phyloP scores from a whole-genome alignment of 2,329 filamentous ascomycete species.

The Stagonosporopsis cucurbitacearum region DNA sequence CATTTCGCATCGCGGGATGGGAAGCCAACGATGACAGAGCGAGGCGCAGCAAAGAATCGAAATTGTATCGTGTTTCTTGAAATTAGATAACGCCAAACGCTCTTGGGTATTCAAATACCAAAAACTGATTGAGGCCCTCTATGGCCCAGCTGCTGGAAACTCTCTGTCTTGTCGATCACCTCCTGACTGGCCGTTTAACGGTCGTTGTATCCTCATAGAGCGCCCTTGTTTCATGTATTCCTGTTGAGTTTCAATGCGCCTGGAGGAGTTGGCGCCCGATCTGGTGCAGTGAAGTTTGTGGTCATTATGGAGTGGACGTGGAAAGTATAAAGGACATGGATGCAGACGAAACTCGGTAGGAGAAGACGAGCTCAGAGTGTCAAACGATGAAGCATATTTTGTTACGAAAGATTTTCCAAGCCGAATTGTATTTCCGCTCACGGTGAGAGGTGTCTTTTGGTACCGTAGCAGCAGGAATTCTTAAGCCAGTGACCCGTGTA shows the following conservation, averaged over 20 bases:
- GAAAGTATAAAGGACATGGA: background rate
- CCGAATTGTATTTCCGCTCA: background rate
- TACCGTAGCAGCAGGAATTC: background rate
- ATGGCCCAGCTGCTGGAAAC: no score
- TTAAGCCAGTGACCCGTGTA: background rate
- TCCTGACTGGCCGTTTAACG: no score
- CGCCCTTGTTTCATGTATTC: background rate
- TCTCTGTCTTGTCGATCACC: no score
- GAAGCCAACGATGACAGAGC: background rate
- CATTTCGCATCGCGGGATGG: background rate
- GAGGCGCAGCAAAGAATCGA: constrained; percentile 6
- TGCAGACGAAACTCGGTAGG: no score
- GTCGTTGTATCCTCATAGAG: no score
- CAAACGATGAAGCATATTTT: no score
- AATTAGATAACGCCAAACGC: background rate
- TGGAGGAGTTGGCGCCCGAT: background rate
- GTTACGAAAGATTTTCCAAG: no score
- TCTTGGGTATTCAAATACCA: background rate
- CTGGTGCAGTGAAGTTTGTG: background rate
- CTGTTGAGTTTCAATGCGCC: background rate
- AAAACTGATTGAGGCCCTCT: no score
- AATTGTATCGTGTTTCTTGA: background rate
- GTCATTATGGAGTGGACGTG: background rate
- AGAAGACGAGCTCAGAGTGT: background rate
- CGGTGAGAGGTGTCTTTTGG: background rate